Evolutionary conservation across 108 stramenopile genomes (phyloP), one percentile per base, ranked within the genome.

Genomic region (Nitzschia palea): DNA sequence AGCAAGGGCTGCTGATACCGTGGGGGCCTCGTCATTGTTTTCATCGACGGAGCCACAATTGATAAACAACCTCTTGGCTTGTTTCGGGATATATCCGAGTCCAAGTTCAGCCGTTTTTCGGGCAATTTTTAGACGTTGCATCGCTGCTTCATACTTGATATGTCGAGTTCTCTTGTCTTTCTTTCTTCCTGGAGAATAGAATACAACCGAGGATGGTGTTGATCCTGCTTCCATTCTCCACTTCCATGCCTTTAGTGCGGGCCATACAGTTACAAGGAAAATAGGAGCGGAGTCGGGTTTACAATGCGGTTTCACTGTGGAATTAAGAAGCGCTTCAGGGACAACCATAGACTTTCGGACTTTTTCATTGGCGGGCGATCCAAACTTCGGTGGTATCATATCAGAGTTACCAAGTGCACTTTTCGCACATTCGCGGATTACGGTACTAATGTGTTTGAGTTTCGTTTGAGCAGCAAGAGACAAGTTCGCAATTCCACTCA

Each of bases 181-280:
- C 40, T 44, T 59, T 31, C 40, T 32, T 12, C 23, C 55, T 9
- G 80, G 76, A 20, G 56, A 60, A 45, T 65, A 17, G 50, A 47
- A 78, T n/a, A 42, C 40, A 4, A 67, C 61, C n/a, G 70, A 58
- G 15, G 31, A 30, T 28, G 59, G 47, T 10, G 29, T 14, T 18
- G 67, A 42, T 0, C 65, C 79, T 35, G 58, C 65, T 25, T 68
- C 74, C 8, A 80, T 12, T 0, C 50, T 58, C 82, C 82, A 83
- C 5, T 63, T 67, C 1, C 25, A 51, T 15, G 64, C 22, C 25
- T 51, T 47, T 15, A 83, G 65, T 12, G 51, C 28, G 28, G 82
- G 82, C 82, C 82, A 83, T 3, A 83, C 76, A 33, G 80, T 33
- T 22, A 68, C 68, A 17, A 77, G 47, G 58, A 83, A 83, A 9